A percentile compares a stretch with the other conserved stretches of the same genome.
phyloP scores from a whole-genome alignment of 2,329 filamentous ascomycete genomes.

The Cordyceps fumosorosea region DNA sequence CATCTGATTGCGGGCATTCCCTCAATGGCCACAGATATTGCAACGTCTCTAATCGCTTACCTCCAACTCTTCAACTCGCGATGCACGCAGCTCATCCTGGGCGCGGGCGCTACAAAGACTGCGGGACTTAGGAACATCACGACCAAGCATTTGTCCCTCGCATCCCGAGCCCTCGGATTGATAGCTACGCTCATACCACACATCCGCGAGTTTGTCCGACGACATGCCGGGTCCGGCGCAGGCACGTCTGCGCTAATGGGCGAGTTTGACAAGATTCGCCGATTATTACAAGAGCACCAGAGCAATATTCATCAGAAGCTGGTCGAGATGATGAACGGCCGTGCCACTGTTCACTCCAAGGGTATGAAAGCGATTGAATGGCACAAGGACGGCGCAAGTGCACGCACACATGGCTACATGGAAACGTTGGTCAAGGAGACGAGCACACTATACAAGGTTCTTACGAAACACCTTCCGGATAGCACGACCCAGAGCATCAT shows the following conservation, averaged over 20 bases:
- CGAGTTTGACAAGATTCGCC: constrained; percentile 83
- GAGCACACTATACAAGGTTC: constrained; percentile 71
- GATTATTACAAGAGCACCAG: constrained; percentile 82
- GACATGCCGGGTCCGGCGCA: constrained; percentile 55
- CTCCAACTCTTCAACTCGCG: constrained; percentile 92
- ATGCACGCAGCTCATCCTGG: constrained; percentile 91
- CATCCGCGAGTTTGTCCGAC: constrained; percentile 81
- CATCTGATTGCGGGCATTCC: constrained; percentile 80
- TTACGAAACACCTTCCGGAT: constrained; percentile 76
- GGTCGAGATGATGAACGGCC: constrained; percentile 82
- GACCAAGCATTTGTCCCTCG: constrained; percentile 87
- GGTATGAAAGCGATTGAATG: constrained; percentile 70
- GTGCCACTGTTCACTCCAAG: constrained; percentile 67
- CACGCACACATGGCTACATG: constrained; percentile 63
- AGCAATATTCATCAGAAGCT: constrained; percentile 87
- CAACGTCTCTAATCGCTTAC: constrained; percentile 72
- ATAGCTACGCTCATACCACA: constrained; percentile 83
- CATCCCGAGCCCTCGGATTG: constrained; percentile 83
- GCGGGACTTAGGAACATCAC: constrained; percentile 94
- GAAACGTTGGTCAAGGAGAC: constrained; percentile 85
- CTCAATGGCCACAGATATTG: constrained; percentile 80
- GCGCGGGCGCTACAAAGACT: constrained; percentile 81
- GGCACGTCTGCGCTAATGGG: constrained; percentile 57
- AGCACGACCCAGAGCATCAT: constrained; percentile 75
- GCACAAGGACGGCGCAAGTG: constrained; percentile 43